Evolutionary conservation across 163 green algal genomes (phyloP).

Genomic region (Volvox carteri): DNA sequence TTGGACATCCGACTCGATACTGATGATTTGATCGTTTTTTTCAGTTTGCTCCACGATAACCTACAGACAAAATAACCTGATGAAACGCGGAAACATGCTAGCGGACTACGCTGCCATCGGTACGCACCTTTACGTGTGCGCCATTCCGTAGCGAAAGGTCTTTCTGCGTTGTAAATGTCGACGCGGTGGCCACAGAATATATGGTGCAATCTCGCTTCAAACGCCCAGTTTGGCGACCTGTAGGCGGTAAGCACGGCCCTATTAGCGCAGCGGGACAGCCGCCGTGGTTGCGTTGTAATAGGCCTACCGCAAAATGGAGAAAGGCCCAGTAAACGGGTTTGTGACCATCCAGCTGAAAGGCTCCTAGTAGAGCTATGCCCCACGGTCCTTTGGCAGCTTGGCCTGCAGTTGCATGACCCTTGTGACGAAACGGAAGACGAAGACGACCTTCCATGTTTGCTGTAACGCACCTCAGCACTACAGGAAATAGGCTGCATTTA

Average conservation of each 20-base stretch:
- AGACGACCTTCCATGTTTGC: neutral
- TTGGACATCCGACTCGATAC: conserved; percentile 73
- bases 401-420: conserved; percentile 5
- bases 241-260: neutral
- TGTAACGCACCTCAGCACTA: neutral
- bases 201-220: neutral
- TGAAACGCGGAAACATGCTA: neutral
- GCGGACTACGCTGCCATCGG: neutral
- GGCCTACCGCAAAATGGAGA: neutral
- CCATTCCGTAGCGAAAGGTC: conserved; percentile 47
- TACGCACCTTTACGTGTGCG: conserved; percentile 25
- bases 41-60: conserved; percentile 49
- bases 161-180: conserved; percentile 7
- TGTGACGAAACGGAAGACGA: neutral
- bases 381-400: neutral
- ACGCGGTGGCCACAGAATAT: conserved; percentile 1
- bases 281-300: neutral
- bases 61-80: conserved; percentile 37
- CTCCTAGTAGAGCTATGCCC: neutral
- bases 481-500: neutral
- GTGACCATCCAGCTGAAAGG: neutral
- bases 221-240: conserved; percentile 9
- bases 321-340: neutral
- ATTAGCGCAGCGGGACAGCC: neutral
- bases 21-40: conserved; percentile 63